Evolutionary conservation across 1,139 yeast genomes (phyloP).

Genomic region (Entelexis sorbosivorans): DNA sequence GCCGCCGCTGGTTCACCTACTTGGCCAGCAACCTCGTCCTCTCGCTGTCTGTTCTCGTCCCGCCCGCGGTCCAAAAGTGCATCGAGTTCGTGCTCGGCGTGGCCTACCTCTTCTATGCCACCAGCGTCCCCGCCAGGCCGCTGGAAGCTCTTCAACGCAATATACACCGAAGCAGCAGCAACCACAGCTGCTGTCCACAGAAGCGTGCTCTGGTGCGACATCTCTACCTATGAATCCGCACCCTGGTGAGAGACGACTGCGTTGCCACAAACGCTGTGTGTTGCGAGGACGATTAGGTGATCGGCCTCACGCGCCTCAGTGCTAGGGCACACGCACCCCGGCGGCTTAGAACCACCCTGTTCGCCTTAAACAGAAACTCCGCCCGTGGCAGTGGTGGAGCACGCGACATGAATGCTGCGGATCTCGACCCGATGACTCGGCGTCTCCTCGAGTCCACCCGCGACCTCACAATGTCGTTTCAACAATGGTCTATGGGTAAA

Average conservation of each 20-base stretch:
- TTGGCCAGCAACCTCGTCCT: neutral
- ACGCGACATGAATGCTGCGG: constrained; percentile 48
- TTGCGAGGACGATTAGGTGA: constrained; percentile 1
- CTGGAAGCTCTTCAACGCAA: neutral
- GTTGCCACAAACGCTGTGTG: too few species aligned
- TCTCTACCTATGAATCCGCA: too few species aligned
- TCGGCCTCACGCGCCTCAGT: neutral
- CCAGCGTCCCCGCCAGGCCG: neutral
- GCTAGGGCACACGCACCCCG: neutral
- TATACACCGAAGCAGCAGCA: constrained; percentile 1
- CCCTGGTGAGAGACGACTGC: too few species aligned
- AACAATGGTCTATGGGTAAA: constrained; percentile 78
- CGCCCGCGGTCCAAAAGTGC: neutral
- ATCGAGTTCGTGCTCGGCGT: constrained; percentile 5
- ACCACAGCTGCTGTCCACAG: constrained; percentile 3
- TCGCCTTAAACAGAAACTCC: neutral
- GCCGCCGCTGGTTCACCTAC: neutral
- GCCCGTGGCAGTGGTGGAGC: neutral
- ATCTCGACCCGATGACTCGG: constrained; percentile 41
- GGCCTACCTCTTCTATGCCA: constrained; percentile 9
- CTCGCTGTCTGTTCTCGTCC: neutral
- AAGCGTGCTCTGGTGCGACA: neutral
- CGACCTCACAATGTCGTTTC: constrained; percentile 68
- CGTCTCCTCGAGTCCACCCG: constrained; percentile 65
- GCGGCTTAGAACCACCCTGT: neutral